Percentiles rank a stretch among this genome's conserved stretches.
Conservation (phyloP, 148 eudicot genomes). For the Rhododendron vialii region DNA sequence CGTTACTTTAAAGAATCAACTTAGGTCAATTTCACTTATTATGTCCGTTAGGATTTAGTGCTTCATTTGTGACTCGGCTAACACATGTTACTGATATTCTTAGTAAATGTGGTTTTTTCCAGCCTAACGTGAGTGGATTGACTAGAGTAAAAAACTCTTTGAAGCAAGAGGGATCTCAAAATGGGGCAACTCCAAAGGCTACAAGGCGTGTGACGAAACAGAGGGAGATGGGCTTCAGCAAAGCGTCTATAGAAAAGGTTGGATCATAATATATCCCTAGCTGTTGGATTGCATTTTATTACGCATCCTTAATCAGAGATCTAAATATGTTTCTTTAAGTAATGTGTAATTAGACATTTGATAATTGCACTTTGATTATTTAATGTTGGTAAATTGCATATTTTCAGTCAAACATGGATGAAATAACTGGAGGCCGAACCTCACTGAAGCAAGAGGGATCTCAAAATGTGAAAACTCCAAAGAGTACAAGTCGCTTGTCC, state of each 20-base stretch:
- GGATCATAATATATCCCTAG: conserved; percentile 18
- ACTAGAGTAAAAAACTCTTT: conserved; percentile 9
- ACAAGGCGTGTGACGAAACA: conserved; percentile 14
- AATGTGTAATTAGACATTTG: background rate
- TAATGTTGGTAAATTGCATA: background rate
- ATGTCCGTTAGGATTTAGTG: background rate
- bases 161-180: conserved; percentile 13
- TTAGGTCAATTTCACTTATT: background rate
- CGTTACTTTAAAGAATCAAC: background rate
- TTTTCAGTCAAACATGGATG: background rate
- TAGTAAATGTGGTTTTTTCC: background rate
- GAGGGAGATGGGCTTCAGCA: conserved; percentile 19
- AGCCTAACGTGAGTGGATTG: background rate
- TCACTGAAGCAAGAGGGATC: background rate
- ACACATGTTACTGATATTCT: background rate
- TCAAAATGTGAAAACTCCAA: background rate
- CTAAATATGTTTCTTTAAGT: background rate
- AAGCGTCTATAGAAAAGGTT: conserved; percentile 32
- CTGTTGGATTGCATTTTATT: background rate
- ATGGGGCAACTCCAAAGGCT: background rate
- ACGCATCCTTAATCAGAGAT: background rate
- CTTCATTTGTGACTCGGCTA: background rate
- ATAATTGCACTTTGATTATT: background rate
- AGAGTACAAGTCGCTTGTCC: background rate
- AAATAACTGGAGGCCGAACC: background rate